Conservation (phyloP, 768 basidiomycete species). For the Serendipita sp. region DNA sequence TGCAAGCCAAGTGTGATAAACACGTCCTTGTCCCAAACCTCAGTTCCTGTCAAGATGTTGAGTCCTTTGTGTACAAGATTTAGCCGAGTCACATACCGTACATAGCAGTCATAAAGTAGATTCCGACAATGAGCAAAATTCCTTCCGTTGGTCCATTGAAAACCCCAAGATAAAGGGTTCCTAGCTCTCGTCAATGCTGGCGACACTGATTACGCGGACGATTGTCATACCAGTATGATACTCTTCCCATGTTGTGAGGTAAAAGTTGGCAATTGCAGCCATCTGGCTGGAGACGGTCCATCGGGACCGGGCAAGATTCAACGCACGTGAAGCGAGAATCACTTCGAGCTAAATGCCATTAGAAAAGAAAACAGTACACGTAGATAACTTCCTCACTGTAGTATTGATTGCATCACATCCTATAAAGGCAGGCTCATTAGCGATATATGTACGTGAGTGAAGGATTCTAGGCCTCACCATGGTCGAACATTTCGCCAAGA, state of each 20-base stretch:
- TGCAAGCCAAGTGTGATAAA: slow-evolving; percentile 31
- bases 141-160: slow-evolving; percentile 97
- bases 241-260: slow-evolving; percentile 72
- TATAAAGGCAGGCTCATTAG: slow-evolving; percentile 16
- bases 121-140: slow-evolving; percentile 64
- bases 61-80: neutral
- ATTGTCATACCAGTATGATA: slow-evolving; percentile 61
- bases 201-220: neutral
- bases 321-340: slow-evolving; percentile 63
- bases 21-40: slow-evolving; percentile 62
- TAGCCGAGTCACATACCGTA: slow-evolving; percentile 32
- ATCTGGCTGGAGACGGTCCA: slow-evolving; percentile 87
- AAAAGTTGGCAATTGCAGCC: slow-evolving; percentile 61
- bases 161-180: slow-evolving; percentile 76
- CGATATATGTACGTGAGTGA: neutral
- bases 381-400: slow-evolving; percentile 35
- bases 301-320: slow-evolving; percentile 89
- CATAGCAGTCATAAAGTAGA: slow-evolving; percentile 66
- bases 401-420: slow-evolving; percentile 92
- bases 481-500: slow-evolving; percentile 95
- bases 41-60: slow-evolving; percentile 38
- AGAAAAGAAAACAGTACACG: neutral
- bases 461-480: slow-evolving; percentile 38
- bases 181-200: slow-evolving; percentile 20
- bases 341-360: slow-evolving; percentile 52